Percentiles rank a stretch among this genome's conserved stretches.
Evolutionary conservation across 495 filamentous ascomycete genomes (phyloP).

Genomic region (Aspergillus funiculosus): DNA sequence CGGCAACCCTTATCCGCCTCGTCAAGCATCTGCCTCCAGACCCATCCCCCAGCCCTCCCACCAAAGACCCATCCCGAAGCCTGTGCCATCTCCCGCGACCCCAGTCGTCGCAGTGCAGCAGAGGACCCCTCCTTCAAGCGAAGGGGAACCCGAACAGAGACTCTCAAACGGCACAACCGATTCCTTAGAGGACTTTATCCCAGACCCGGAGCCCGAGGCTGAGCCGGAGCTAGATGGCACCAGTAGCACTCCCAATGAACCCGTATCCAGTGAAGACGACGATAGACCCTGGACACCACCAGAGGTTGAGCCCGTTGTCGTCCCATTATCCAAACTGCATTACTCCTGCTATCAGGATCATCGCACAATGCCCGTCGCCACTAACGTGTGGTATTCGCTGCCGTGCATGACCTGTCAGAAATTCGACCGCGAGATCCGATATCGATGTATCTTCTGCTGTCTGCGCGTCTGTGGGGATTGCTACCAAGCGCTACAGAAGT

Average conservation of each 20-base stretch:
- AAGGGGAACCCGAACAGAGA: constrained; percentile 13
- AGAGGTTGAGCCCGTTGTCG: constrained; percentile 31
- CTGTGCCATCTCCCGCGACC: constrained; percentile 4
- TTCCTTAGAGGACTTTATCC: constrained; percentile 37
- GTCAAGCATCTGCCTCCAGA: not conserved
- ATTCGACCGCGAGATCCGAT: constrained; percentile 36
- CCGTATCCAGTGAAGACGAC: constrained; percentile 26
- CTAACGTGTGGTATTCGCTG: constrained; percentile 42
- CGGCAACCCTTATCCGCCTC: not conserved
- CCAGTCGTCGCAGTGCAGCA: constrained; percentile 10
- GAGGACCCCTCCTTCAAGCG: constrained; percentile 18
- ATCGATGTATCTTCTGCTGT: constrained; percentile 47
- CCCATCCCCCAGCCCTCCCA: constrained; percentile 4
- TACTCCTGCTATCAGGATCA: constrained; percentile 45
- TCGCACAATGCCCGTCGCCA: constrained; percentile 34
- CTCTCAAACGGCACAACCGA: constrained; percentile 14
- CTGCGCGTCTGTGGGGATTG: constrained; percentile 43
- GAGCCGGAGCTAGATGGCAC: constrained; percentile 23
- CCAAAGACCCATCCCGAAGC: constrained; percentile 3
- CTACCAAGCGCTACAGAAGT: constrained; percentile 34
- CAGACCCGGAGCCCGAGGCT: constrained; percentile 39
- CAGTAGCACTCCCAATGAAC: constrained; percentile 21
- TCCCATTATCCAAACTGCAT: constrained; percentile 39
- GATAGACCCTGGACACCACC: constrained; percentile 28
- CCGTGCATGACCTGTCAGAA: constrained; percentile 49